These are phyloP conservation scores for Rhizopogon salebrosus DNA, from an alignment of 768 basidiomycete species.

Conservation along the genomic window DNA sequence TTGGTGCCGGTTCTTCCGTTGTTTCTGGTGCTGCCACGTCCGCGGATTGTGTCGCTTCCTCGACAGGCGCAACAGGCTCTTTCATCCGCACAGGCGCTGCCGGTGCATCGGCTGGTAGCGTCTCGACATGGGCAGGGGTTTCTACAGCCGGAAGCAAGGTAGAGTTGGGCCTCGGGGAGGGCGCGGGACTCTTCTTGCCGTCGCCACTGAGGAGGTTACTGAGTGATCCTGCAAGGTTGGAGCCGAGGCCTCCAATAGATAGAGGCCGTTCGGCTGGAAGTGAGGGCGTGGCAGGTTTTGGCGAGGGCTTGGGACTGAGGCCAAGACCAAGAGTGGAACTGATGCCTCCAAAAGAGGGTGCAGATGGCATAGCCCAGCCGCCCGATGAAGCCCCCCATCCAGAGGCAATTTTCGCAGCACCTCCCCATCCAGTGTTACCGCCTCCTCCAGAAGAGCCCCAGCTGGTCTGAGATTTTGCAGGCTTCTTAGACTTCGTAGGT, in stretches of 20 bases:
- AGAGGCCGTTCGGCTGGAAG: background rate
- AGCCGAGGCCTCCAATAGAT: background rate
- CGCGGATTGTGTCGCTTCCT: background rate
- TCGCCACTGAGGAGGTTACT: conserved; percentile 5
- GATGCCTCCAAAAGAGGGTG: background rate
- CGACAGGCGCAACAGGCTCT: background rate
- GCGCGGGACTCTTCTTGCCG: background rate
- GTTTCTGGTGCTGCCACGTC: background rate
- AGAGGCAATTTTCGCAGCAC: too few relatives aligned
- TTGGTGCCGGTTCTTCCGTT: background rate
- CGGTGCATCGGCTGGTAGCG: background rate
- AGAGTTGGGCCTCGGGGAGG: background rate
- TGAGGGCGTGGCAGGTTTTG: background rate
- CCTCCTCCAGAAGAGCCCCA: background rate
- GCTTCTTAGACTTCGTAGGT: background rate
- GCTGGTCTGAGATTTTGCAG: background rate
- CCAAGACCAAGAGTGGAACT: background rate
- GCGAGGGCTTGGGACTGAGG: conserved; percentile 2
- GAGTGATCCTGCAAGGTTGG: background rate
- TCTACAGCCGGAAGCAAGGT: background rate
- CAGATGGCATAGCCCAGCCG: background rate
- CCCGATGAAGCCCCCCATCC: background rate
- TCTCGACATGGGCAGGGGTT: background rate
- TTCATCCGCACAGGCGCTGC: background rate
- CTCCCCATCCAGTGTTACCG: conserved; percentile 2